These are phyloP conservation scores for Artomyces pyxidatus DNA, from an alignment of 768 basidiomycete species.

Conservation along the genomic window DNA sequence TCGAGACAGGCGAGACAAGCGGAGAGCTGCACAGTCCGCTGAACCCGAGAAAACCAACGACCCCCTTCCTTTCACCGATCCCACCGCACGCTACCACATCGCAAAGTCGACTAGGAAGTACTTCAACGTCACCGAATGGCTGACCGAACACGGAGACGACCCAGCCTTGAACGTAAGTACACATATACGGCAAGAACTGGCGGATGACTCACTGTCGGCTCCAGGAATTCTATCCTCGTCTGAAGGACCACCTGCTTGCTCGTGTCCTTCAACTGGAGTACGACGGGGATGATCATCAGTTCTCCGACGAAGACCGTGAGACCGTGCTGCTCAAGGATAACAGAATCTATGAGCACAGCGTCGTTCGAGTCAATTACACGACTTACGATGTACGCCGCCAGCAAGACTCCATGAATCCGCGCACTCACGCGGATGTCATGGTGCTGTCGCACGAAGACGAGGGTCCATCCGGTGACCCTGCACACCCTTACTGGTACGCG, in stretches of 20 bases:
- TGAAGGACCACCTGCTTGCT: slow-evolving; percentile 19
- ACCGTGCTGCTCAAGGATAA: slow-evolving; percentile 10
- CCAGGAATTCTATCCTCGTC: slow-evolving; percentile 13
- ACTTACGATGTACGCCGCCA: slow-evolving; percentile 16
- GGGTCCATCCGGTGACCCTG: no score
- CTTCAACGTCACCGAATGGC: not conserved
- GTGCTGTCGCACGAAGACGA: slow-evolving; percentile 2
- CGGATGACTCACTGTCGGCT: not conserved
- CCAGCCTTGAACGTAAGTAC: not conserved
- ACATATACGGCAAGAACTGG: not conserved
- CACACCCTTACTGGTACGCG: slow-evolving; percentile 25
- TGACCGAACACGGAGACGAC: not conserved
- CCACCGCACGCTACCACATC: not conserved
- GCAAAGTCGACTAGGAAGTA: not conserved
- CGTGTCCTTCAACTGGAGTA: slow-evolving; percentile 12
- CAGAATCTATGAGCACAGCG: slow-evolving; percentile 16
- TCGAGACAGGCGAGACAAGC: not conserved
- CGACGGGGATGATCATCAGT: slow-evolving; percentile 10
- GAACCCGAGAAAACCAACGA: not conserved
- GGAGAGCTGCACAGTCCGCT: not conserved
- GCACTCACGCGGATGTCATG: slow-evolving; percentile 17
- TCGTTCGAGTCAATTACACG: slow-evolving; percentile 17
- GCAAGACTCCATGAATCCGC: slow-evolving; percentile 16
- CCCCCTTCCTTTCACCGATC: not conserved
- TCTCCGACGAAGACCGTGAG: slow-evolving; percentile 3